Base-by-base conservation (phyloP, 164 flowering plant species). In the Brasenia schreberi region DNA sequence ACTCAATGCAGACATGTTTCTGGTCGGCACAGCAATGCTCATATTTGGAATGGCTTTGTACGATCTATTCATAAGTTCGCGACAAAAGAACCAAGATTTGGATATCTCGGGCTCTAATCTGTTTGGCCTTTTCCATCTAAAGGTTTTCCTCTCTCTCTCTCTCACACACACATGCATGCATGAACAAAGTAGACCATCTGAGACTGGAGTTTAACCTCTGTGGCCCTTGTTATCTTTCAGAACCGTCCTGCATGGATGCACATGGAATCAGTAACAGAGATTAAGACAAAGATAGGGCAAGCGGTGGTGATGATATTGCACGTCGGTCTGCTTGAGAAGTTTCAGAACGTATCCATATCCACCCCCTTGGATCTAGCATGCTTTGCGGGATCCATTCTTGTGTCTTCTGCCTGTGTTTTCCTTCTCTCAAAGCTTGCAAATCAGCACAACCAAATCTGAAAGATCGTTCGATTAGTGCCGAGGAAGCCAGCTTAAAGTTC, bases 231-330 rank as follows among this genome's bases (percentile, higher is more conserved):
- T 7, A 33, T 49, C 56, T 71, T 67, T 49, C 92, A 92, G 96
- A 66, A 72, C 18, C 67, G 73, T 19, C 96, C 91, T n/a, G 23
- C 78, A 63, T 84, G 88, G 92, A 65, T 75, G 0, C 78, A 80
- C 33, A 80, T 81, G 80, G 66, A 76, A 5, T 84, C 90, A 11
- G 70, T 87, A 42, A 69, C 83, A 5, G 74, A 84, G 70, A 91
- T 90, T 10, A 90, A 90, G 74, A 75, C 86, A 18, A 81, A 70
- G 71, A 77, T 92, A 0, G 97, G 96, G 69, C 92, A 88, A 65
- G 89, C 96, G 0, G 72, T 92, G 72, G 71, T 84, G 70, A 79
- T 88, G 90, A 76, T 92, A 67, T 87, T 92, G 62, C 98, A 90
- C 70, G 97, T 84, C 12, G 96, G 90, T 61, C 74, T 90, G 68